Evolutionary conservation across 805 yeast genomes (phyloP), one percentile per base, ranked within the genome.

Genomic region (Sungouiozyma intestinalis): DNA sequence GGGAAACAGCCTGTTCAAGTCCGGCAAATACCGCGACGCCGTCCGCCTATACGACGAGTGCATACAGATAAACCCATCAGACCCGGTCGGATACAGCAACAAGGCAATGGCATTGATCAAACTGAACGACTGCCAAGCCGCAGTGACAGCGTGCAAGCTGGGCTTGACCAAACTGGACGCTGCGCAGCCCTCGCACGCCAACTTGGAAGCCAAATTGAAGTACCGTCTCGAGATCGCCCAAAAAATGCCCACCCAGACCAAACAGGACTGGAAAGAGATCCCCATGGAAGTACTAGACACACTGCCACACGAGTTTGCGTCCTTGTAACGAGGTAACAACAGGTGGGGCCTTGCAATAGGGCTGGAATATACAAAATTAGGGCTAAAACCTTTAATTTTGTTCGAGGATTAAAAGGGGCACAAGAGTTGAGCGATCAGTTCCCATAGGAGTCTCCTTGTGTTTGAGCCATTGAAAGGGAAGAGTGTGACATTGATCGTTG

Each of bases 51-150:
- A 83, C 55, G 57, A 73, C 9, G 70, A 72, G 39, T 86, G 88
- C 3, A 66, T 79, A 32, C 60, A 60, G 7, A 27, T 66, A 15
- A 74, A 74, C 39, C 70, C 77, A 0, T 32, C 48, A 0, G 74
- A 76, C 45, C 71, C 87, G 0, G 69, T 79, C 0, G 62, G 77
- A 1, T 77, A 69, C 53, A 73, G 88, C n/a, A 83, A 83, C 53
- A 62, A 81, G 36, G 82, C 92, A 0, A 76, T 77, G 65, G 68
- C 85, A n/a, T 68, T 72, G 47, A 54, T 81, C 34, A 76, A 77
- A 43, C 54, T 77, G 3, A 51, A 63, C 4, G 69, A 71, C 27
- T 77, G 72, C 68, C 50, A 57, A 2, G 60, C 71, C 15, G 84
- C 80, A 2, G 51, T 72, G 3, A 54, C 58, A 16, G 77, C 73